These are phyloP conservation scores for Boletus insuetus DNA, from an alignment of 768 basidiomycete genomes.

Conservation along the genomic window DNA sequence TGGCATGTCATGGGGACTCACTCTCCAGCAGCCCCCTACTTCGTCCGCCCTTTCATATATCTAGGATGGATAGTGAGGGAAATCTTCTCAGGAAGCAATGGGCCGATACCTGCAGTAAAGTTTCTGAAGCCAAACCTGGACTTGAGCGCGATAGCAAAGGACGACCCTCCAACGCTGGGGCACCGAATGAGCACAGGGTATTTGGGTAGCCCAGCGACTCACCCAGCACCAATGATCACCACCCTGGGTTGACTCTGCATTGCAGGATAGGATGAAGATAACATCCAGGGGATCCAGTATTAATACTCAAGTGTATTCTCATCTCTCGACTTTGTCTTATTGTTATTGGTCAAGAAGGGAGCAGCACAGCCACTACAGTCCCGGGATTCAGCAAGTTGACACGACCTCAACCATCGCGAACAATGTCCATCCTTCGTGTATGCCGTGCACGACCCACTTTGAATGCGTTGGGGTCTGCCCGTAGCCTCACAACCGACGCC, in stretches of 20 bases:
- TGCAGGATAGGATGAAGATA: not conserved
- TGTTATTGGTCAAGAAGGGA: not conserved
- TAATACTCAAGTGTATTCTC: not conserved
- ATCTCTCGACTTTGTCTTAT: too few species aligned
- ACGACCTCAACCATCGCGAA: not conserved
- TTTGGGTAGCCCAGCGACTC: not conserved
- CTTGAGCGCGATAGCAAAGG: conserved; percentile 43
- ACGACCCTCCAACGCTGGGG: conserved; percentile 40
- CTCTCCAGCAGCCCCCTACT: conserved; percentile 54
- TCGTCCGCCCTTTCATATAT: conserved; percentile 45
- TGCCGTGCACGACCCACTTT: conserved; percentile 33
- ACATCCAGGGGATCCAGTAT: not conserved
- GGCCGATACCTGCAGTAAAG: conserved; percentile 36
- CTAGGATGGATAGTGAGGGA: conserved; percentile 14
- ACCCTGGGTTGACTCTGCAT: conserved; percentile 15
- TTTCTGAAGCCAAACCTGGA: conserved; percentile 35
- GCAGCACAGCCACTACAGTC: conserved; percentile 23
- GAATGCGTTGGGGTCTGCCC: conserved; percentile 10
- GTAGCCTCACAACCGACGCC: conserved; percentile 20
- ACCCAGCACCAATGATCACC: conserved; percentile 24
- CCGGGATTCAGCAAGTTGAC: not conserved
- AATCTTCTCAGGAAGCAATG: not conserved
- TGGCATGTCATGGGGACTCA: conserved; percentile 25
- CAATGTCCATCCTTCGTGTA: conserved; percentile 58
- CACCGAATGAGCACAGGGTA: not conserved